A percentile compares a stretch with the other conserved stretches of the same genome.
Evolutionary conservation across 352 stramenopile species (phyloP).

Genomic region (Pythium sp.): DNA sequence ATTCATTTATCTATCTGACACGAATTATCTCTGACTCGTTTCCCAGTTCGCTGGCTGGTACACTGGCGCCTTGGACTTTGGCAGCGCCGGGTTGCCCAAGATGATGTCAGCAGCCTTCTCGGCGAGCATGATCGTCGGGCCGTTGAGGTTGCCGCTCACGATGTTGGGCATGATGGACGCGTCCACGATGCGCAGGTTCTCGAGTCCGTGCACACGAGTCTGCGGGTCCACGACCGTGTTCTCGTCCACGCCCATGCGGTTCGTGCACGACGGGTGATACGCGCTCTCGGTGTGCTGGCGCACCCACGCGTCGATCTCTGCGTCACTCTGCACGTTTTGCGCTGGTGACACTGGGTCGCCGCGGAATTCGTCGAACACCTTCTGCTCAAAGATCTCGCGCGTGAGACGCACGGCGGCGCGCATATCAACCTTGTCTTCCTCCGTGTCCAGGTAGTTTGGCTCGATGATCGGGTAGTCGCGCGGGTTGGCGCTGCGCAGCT

Average conservation of each 20-base stretch:
- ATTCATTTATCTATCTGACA: conserved; percentile 6
- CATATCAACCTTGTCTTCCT: conserved; percentile 79
- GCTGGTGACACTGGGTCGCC: conserved; percentile 74
- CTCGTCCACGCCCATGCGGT: conserved; percentile 80
- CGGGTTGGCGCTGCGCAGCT: conserved; percentile 73
- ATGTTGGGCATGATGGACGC: conserved; percentile 94
- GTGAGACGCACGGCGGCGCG: conserved; percentile 73
- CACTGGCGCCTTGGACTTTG: conserved; percentile 69
- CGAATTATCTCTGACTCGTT: conserved; percentile 40
- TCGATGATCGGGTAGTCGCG: conserved; percentile 81
- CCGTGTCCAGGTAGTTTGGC: conserved; percentile 86
- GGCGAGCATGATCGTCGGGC: conserved; percentile 91
- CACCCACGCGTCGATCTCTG: conserved; percentile 84
- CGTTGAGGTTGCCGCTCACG: conserved; percentile 93
- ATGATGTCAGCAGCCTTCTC: conserved; percentile 94
- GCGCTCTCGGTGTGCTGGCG: conserved; percentile 81
- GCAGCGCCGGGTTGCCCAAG: conserved; percentile 60
- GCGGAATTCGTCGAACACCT: conserved; percentile 82
- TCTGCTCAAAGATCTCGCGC: conserved; percentile 86
- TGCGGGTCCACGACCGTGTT: conserved; percentile 89
- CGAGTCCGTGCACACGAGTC: conserved; percentile 83
- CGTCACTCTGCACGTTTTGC: conserved; percentile 57
- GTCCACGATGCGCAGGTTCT: conserved; percentile 89
- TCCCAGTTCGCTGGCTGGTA: conserved; percentile 77
- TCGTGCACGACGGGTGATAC: conserved; percentile 90